These are phyloP conservation scores for Lotmaria passim DNA, from an alignment of 208 protist species.

Conservation along the genomic window DNA sequence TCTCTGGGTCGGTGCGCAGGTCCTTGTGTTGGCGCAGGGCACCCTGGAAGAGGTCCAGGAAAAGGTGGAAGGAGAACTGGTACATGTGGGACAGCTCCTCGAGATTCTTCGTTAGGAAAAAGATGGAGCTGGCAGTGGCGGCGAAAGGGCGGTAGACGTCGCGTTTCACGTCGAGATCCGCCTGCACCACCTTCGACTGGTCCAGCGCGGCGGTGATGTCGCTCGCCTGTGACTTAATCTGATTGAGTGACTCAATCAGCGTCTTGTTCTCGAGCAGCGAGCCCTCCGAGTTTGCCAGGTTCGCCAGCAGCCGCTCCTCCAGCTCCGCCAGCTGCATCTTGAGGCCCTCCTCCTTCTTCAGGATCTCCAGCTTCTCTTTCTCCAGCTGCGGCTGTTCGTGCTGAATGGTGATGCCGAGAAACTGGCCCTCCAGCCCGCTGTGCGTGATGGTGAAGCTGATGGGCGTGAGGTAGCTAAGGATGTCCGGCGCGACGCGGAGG, in stretches of 20 bases:
- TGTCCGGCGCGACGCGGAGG: slow-evolving; percentile 92
- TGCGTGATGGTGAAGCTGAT: slow-evolving; percentile 98
- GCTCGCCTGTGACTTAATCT: slow-evolving; percentile 96
- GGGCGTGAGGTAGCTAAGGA: slow-evolving; percentile 89
- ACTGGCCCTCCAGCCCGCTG: slow-evolving; percentile 97
- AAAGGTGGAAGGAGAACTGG: slow-evolving; percentile 94
- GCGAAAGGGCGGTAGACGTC: slow-evolving; percentile 96
- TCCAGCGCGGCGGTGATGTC: slow-evolving; percentile 88
- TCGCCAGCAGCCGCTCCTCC: slow-evolving; percentile 93
- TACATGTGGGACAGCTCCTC: slow-evolving; percentile 97
- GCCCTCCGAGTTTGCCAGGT: slow-evolving; percentile 94
- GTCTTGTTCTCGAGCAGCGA: slow-evolving; percentile 96
- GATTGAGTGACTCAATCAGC: slow-evolving; percentile 94
- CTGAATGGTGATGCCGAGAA: slow-evolving; percentile 96
- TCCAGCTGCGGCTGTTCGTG: slow-evolving; percentile 98
- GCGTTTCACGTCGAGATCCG: slow-evolving; percentile 93
- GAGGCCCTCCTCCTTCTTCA: slow-evolving; percentile 96
- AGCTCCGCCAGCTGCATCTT: slow-evolving; percentile 95
- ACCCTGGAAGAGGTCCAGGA: slow-evolving; percentile 87
- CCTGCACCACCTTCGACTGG: slow-evolving; percentile 88
- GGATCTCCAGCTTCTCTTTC: slow-evolving; percentile 90
- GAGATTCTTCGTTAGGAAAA: slow-evolving; percentile 94
- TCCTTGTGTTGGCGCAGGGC: slow-evolving; percentile 74
- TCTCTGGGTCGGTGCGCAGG: slow-evolving; percentile 78
- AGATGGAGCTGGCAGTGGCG: slow-evolving; percentile 86